Conservation (phyloP, 1,284 basidiomycete species). For the Phylloporus sp. region DNA sequence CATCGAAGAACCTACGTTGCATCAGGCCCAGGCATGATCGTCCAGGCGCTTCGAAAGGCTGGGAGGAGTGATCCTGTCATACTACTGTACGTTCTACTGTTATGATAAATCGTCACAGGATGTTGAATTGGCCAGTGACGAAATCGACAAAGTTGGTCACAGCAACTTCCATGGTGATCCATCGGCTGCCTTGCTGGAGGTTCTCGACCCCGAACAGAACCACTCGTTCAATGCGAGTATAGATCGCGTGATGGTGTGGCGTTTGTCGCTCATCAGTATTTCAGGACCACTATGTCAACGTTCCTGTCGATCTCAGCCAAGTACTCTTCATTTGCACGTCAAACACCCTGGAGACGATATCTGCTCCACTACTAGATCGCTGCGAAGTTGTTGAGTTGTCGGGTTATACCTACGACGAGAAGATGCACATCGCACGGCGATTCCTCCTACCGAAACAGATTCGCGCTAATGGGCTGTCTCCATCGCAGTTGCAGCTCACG, state of each 20-base stretch:
- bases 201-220: constrained; percentile 93
- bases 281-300: constrained; percentile 90
- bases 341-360: constrained; percentile 87
- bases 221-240: constrained; percentile 74
- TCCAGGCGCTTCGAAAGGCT: constrained; percentile 88
- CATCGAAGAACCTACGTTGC: constrained; percentile 93
- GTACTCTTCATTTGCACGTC: constrained; percentile 91
- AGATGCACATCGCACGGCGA: constrained; percentile 83
- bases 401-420: constrained; percentile 90
- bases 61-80: constrained; percentile 81
- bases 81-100: constrained; percentile 60
- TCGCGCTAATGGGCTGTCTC: constrained; percentile 65
- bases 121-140: constrained; percentile 54
- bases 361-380: constrained; percentile 78
- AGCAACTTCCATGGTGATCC: constrained; percentile 91
- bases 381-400: constrained; percentile 76
- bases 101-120: constrained; percentile 12
- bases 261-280: constrained; percentile 8
- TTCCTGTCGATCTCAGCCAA: constrained; percentile 87
- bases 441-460: constrained; percentile 90
- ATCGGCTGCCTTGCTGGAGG: constrained; percentile 84
- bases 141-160: constrained; percentile 88
- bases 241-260: background rate
- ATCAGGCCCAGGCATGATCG: constrained; percentile 84
- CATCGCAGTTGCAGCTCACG: constrained; percentile 57